A percentile compares a stretch with the other conserved stretches of the same genome.
Conservation (phyloP, 805 yeast genomes). For the Myxozyma monticola region DNA sequence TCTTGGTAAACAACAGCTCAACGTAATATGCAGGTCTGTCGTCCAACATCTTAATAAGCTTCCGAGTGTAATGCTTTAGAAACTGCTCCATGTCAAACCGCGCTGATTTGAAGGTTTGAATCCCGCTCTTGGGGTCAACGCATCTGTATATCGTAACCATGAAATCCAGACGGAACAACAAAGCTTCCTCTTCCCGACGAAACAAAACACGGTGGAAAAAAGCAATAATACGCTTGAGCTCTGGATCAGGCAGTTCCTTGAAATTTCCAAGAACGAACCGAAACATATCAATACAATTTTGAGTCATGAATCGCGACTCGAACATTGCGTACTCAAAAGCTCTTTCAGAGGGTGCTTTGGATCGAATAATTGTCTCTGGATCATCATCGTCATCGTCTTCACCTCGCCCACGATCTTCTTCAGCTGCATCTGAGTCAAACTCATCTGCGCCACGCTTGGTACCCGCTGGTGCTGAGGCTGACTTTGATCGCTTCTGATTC, state of each 20-base stretch:
- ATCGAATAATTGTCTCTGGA: slow-evolving; percentile 31
- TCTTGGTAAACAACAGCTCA: slow-evolving; percentile 67
- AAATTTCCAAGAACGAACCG: slow-evolving; percentile 60
- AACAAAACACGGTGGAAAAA: slow-evolving; percentile 73
- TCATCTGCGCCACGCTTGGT: background rate
- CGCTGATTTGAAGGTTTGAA: slow-evolving; percentile 46
- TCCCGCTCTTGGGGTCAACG: slow-evolving; percentile 49
- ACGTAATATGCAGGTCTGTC: slow-evolving; percentile 56
- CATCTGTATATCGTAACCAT: slow-evolving; percentile 58
- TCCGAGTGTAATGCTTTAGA: slow-evolving; percentile 62
- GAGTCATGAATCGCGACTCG: slow-evolving; percentile 52
- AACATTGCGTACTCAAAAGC: slow-evolving; percentile 49
- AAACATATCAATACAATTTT: slow-evolving; percentile 63
- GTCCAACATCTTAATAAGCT: slow-evolving; percentile 49
- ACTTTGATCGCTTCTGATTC: slow-evolving; percentile 26
- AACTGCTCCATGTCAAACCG: slow-evolving; percentile 66
- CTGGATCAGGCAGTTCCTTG: slow-evolving; percentile 59
- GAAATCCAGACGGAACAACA: slow-evolving; percentile 71
- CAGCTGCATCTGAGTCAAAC: slow-evolving; percentile 33
- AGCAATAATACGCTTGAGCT: slow-evolving; percentile 62
- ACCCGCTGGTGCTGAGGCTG: background rate
- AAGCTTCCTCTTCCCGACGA: slow-evolving; percentile 56
- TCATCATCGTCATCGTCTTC: slow-evolving; percentile 13
- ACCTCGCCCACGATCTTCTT: slow-evolving; percentile 41
- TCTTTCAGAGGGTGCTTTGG: slow-evolving; percentile 43